These are phyloP conservation scores for Medicago lupulina DNA, from an alignment of 306 rosid species.

Conservation along the genomic window DNA sequence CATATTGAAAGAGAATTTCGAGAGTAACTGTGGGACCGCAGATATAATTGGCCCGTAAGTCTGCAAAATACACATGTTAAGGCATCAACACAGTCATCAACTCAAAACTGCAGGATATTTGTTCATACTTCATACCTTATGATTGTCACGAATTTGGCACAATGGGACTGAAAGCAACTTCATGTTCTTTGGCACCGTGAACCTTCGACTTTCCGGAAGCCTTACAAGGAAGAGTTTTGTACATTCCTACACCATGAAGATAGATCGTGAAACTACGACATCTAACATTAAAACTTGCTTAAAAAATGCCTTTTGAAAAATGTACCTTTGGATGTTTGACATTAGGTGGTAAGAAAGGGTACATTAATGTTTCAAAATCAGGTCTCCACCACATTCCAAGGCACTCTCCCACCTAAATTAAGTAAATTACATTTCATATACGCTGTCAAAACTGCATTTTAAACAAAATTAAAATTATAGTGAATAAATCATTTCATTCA, in stretches of 20 bases:
- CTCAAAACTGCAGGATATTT: neutral
- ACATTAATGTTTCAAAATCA: slow-evolving; percentile 70
- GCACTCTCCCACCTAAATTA: slow-evolving; percentile 76
- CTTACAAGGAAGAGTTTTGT: slow-evolving; percentile 79
- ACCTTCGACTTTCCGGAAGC: slow-evolving; percentile 72
- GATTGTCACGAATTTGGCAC: slow-evolving; percentile 79
- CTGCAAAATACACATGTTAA: slow-evolving; percentile 52
- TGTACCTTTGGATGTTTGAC: slow-evolving; percentile 72
- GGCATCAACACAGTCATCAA: neutral
- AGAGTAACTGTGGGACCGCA: slow-evolving; percentile 74
- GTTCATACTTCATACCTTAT: slow-evolving; percentile 68
- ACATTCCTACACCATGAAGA: slow-evolving; percentile 65
- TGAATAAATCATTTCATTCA: too few species aligned
- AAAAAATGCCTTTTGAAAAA: neutral
- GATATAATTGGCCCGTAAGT: slow-evolving; percentile 84
- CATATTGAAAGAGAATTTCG: slow-evolving; percentile 74
- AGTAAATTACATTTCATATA: neutral
- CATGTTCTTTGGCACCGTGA: slow-evolving; percentile 75
- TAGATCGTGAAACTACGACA: slow-evolving; percentile 29
- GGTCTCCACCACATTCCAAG: slow-evolving; percentile 93
- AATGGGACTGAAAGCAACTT: slow-evolving; percentile 85
- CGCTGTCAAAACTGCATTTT: too few species aligned
- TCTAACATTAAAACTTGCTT: slow-evolving; percentile 11
- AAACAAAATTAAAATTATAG: too few species aligned
- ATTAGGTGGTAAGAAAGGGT: slow-evolving; percentile 67